Conservation (phyloP, 2,329 filamentous ascomycete species). For the Zelopaecilomyces penicillatus region DNA sequence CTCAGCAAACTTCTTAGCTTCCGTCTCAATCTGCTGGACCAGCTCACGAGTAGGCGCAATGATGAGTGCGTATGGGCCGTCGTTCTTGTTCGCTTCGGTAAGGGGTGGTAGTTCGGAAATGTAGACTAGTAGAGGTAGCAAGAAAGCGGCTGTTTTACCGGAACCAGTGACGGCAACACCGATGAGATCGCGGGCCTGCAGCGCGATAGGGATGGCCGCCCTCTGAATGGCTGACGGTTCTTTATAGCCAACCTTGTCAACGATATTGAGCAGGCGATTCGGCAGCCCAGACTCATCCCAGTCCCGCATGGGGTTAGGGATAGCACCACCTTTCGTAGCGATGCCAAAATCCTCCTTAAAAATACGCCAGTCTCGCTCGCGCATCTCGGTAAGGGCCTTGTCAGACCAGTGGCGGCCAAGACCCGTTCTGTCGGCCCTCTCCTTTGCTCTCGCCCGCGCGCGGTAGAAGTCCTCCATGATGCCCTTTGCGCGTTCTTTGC, state of each 20-base stretch:
- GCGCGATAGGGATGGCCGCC: conserved; percentile 88
- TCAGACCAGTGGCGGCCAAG: conserved; percentile 94
- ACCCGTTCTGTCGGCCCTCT: conserved; percentile 63
- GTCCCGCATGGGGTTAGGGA: conserved; percentile 92
- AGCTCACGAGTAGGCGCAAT: conserved; percentile 93
- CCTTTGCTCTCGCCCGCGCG: conserved; percentile 51
- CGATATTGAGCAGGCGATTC: conserved; percentile 66
- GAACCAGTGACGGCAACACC: conserved; percentile 97
- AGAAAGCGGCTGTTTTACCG: conserved; percentile 93
- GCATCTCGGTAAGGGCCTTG: conserved; percentile 88
- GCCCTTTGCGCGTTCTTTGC: conserved; percentile 65
- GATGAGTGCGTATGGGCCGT: conserved; percentile 95
- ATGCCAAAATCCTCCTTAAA: conserved; percentile 99
- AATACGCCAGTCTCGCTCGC: conserved; percentile 95
- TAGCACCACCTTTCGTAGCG: conserved; percentile 79
- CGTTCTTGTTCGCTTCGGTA: conserved; percentile 78
- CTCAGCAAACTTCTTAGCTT: conserved; percentile 84
- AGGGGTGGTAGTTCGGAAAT: conserved; percentile 84
- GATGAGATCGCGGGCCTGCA: conserved; percentile 91
- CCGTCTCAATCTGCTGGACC: conserved; percentile 92
- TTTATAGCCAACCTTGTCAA: conserved; percentile 78
- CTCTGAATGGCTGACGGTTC: conserved; percentile 89
- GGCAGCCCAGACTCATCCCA: conserved; percentile 85
- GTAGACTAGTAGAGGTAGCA: conserved; percentile 87
- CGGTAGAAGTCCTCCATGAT: conserved; percentile 76